Conservation (phyloP, 257 asterid genomes). For the Verbascum thapsus region DNA sequence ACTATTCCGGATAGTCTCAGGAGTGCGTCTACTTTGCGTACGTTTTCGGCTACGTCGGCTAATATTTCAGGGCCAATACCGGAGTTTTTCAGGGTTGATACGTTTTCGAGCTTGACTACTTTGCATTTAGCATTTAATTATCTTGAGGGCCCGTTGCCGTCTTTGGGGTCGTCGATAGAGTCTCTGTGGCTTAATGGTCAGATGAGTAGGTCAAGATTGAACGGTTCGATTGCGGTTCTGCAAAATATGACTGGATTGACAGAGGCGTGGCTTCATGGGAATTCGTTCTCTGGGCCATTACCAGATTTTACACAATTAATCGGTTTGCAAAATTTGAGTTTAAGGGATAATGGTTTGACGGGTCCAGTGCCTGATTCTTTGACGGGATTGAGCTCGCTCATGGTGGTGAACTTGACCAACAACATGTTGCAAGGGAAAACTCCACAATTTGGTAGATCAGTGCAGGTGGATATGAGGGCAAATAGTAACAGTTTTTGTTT, state of each 20-base stretch:
- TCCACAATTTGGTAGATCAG: conserved; percentile 49
- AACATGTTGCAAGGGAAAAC: conserved; percentile 70
- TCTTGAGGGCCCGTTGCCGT: conserved; percentile 66
- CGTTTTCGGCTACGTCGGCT: conserved; percentile 60
- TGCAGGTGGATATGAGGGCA: conserved; percentile 37
- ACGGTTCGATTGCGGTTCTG: conserved; percentile 54
- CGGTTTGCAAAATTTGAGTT: conserved; percentile 46
- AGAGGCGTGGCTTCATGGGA: conserved; percentile 64
- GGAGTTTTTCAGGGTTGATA: conserved; percentile 46
- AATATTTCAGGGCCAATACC: conserved; percentile 64
- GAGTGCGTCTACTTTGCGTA: conserved; percentile 40
- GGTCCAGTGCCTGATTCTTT: conserved; percentile 75
- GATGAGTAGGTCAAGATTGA: conserved; percentile 39
- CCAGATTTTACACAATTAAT: conserved; percentile 56
- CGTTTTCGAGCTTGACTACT: conserved; percentile 42
- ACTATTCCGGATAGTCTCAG: conserved; percentile 51
- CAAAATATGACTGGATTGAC: conserved; percentile 58
- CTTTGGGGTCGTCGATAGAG: conserved; percentile 54
- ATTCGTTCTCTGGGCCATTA: conserved; percentile 59
- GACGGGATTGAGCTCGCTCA: conserved; percentile 38
- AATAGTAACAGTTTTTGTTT: conserved; percentile 59
- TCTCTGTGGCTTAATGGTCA: conserved; percentile 71
- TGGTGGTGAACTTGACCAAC: conserved; percentile 63
- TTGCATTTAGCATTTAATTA: conserved; percentile 54
- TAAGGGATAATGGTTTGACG: conserved; percentile 67